A percentile compares a stretch with the other conserved stretches of the same genome.
phyloP scores from a whole-genome alignment of 2,329 filamentous ascomycete genomes.

The Pleomassaria siparia region DNA sequence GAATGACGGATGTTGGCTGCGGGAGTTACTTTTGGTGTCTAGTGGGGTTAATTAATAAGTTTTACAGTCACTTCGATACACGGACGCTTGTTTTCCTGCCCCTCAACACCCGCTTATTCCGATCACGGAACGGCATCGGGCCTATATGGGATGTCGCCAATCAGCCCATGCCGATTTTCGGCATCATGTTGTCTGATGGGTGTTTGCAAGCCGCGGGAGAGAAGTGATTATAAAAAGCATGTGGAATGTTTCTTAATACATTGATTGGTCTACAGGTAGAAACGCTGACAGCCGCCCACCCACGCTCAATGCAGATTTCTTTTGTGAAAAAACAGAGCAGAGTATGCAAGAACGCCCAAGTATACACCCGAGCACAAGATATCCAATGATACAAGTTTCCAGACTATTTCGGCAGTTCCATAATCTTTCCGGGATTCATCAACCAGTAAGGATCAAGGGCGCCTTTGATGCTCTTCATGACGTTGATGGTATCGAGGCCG shows the following conservation, averaged over 20 bases:
- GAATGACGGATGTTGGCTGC: conserved; percentile 26
- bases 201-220: conserved; percentile 1
- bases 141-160: background rate
- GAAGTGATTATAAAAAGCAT: too few relatives aligned
- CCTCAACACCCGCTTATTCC: background rate
- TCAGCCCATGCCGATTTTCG: background rate
- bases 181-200: background rate
- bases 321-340: background rate
- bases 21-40: conserved; percentile 12
- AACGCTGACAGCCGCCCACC: conserved; percentile 9
- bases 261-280: background rate
- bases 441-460: conserved; percentile 84
- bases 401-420: conserved; percentile 55
- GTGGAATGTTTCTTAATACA: background rate
- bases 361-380: background rate
- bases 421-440: conserved; percentile 91
- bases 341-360: background rate
- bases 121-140: background rate
- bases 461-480: conserved; percentile 84
- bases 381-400: background rate
- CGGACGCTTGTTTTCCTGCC: too few relatives aligned
- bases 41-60: background rate
- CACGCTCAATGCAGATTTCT: conserved; percentile 7
- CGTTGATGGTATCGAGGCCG: conserved; percentile 74
- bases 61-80: background rate